These are phyloP conservation scores for Xylariaceae sp. DNA, from an alignment of 2,329 filamentous ascomycete genomes.

Conservation along the genomic window DNA sequence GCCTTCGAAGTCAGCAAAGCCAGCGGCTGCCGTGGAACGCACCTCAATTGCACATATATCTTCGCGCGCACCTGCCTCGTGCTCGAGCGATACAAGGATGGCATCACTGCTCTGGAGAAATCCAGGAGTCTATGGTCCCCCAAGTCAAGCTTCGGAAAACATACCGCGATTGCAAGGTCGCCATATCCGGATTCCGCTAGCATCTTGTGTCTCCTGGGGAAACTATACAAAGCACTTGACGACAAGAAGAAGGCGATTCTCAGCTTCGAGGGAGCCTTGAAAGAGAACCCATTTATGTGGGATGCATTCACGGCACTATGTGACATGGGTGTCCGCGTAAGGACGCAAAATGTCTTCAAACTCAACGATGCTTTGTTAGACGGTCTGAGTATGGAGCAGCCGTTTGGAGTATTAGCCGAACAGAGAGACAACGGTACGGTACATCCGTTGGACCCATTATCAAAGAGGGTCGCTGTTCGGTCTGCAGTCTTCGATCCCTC, in stretches of 20 bases:
- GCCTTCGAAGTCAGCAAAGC: slow-evolving; percentile 78
- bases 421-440: slow-evolving; percentile 33
- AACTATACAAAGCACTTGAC: slow-evolving; percentile 78
- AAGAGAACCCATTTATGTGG: slow-evolving; percentile 94
- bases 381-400: slow-evolving; percentile 38
- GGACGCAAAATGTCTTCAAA: slow-evolving; percentile 82
- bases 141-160: slow-evolving; percentile 74
- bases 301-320: slow-evolving; percentile 88
- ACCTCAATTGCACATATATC: slow-evolving; percentile 84
- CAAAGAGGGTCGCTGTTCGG: slow-evolving; percentile 39
- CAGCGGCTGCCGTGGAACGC: slow-evolving; percentile 62
- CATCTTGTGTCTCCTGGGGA: slow-evolving; percentile 77
- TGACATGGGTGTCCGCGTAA: slow-evolving; percentile 76
- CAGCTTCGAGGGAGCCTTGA: slow-evolving; percentile 83
- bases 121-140: slow-evolving; percentile 69
- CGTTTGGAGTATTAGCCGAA: slow-evolving; percentile 30
- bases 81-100: slow-evolving; percentile 73
- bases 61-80: slow-evolving; percentile 85
- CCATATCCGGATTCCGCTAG: slow-evolving; percentile 78
- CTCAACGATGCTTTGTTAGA: slow-evolving; percentile 52
- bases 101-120: slow-evolving; percentile 78
- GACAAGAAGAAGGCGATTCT: slow-evolving; percentile 77
- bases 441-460: slow-evolving; percentile 35
- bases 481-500: slow-evolving; percentile 32
- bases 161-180: slow-evolving; percentile 69